A percentile compares a stretch with the other conserved stretches of the same genome.
Conservation (phyloP, 116 monocot species). For the Cymodocea nodosa region DNA sequence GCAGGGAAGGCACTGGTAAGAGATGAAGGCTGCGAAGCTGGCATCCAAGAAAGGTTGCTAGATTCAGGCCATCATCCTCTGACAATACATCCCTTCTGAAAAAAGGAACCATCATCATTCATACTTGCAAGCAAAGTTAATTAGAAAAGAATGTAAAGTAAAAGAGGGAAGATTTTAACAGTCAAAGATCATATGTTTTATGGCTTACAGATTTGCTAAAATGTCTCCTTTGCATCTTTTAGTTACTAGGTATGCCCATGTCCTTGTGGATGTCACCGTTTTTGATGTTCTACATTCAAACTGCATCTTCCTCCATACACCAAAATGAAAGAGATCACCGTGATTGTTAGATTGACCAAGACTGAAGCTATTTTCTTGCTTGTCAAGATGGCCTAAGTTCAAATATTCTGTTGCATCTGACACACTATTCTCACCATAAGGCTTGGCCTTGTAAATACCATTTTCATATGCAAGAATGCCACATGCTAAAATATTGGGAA, state of each 20-base stretch:
- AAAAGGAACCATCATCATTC: conserved; percentile 6
- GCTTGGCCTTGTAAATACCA: conserved; percentile 29
- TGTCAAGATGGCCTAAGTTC: background rate
- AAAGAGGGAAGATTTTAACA: background rate
- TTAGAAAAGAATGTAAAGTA: no score
- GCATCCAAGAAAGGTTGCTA: conserved; percentile 84
- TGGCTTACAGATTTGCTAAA: conserved; percentile 82
- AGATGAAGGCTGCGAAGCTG: conserved; percentile 71
- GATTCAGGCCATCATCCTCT: conserved; percentile 38
- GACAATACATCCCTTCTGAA: conserved; percentile 65
- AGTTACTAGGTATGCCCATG: conserved; percentile 72
- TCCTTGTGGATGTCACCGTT: conserved; percentile 17
- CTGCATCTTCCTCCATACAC: conserved; percentile 66
- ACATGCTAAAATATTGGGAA: conserved; percentile 74
- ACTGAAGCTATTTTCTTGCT: no score
- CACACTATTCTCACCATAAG: conserved; percentile 63
- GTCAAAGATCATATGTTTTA: background rate
- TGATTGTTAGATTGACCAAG: conserved; percentile 6
- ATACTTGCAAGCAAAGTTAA: background rate
- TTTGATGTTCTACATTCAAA: conserved; percentile 27
- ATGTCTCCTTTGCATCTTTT: conserved; percentile 91
- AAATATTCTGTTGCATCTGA: conserved; percentile 49
- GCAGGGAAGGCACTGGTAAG: conserved; percentile 48
- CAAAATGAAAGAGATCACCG: conserved; percentile 33
- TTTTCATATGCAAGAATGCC: conserved; percentile 50